Percentiles rank a stretch among this genome's conserved stretches.
These are phyloP conservation scores for Phoma sp. DNA, from an alignment of 2,329 filamentous ascomycete genomes.

Conservation along the genomic window DNA sequence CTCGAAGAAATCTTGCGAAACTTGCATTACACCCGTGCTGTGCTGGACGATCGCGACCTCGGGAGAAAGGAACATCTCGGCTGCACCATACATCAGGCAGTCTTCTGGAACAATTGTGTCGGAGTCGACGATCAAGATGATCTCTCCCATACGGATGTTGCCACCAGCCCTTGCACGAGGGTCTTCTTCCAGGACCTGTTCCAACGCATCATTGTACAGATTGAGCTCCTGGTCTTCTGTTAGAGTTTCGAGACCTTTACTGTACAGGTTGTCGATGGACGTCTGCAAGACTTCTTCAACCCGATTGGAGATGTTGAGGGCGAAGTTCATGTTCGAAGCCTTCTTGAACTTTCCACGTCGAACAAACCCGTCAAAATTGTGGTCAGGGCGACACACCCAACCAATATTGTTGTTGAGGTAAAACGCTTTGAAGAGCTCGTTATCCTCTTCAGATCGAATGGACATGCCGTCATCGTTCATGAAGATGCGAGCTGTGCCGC, in stretches of 20 bases:
- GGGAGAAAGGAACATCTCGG: slow-evolving; percentile 78
- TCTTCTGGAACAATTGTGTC: slow-evolving; percentile 78
- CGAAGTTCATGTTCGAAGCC: slow-evolving; percentile 76
- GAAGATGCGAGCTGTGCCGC: slow-evolving; percentile 68
- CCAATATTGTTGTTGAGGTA: slow-evolving; percentile 55
- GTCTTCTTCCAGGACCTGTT: slow-evolving; percentile 69
- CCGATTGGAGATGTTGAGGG: slow-evolving; percentile 64
- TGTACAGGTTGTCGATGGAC: slow-evolving; percentile 47
- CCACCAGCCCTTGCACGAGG: slow-evolving; percentile 79
- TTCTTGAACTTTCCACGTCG: slow-evolving; percentile 36
- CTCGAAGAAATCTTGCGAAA: slow-evolving; percentile 72
- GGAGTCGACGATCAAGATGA: slow-evolving; percentile 74
- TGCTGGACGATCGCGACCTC: slow-evolving; percentile 80
- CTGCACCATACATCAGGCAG: slow-evolving; percentile 76
- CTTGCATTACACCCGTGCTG: slow-evolving; percentile 76
- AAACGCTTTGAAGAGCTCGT: slow-evolving; percentile 51
- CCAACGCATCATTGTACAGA: slow-evolving; percentile 49
- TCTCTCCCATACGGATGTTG: slow-evolving; percentile 82
- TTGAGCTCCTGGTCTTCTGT: slow-evolving; percentile 23
- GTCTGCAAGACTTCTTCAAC: slow-evolving; percentile 64
- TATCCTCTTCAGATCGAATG: slow-evolving; percentile 56
- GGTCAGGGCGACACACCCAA: slow-evolving; percentile 53
- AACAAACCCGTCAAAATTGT: slow-evolving; percentile 31
- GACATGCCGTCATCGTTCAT: slow-evolving; percentile 72
- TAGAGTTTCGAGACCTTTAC: slow-evolving; percentile 45